phyloP scores from a whole-genome alignment of 2,329 filamentous ascomycete genomes.

The Paraphaeosphaeria minitans region DNA sequence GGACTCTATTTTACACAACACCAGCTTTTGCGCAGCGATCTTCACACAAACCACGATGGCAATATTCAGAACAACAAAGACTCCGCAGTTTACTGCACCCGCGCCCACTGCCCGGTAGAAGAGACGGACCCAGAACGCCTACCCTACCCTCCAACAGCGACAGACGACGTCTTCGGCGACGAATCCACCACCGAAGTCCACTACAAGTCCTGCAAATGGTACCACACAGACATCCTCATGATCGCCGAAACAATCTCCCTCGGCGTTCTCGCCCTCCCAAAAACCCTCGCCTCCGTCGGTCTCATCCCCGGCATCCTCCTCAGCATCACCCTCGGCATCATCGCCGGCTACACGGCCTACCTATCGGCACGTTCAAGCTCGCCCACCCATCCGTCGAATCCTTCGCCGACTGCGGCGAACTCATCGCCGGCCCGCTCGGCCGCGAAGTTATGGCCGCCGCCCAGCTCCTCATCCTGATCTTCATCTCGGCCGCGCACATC shows the following conservation, averaged over 20 bases:
- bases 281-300: conserved; percentile 58
- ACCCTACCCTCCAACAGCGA: neutral
- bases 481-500: conserved; percentile 74
- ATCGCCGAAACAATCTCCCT: conserved; percentile 65
- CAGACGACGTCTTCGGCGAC: neutral
- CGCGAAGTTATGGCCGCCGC: conserved; percentile 67
- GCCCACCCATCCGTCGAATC: conserved; percentile 64
- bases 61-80: neutral
- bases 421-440: conserved; percentile 65
- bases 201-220: conserved; percentile 1
- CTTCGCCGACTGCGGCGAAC: conserved; percentile 70
- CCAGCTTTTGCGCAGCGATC: no score
- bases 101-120: no score
- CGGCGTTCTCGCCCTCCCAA: conserved; percentile 61
- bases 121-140: neutral
- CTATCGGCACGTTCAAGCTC: conserved; percentile 65
- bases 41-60: no score
- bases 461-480: conserved; percentile 68
- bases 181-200: neutral
- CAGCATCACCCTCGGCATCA: conserved; percentile 57
- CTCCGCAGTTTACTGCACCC: neutral
- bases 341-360: conserved; percentile 66
- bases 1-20: no score
- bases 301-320: conserved; percentile 58
- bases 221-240: conserved; percentile 48